These are phyloP conservation scores for Novakomyces olei DNA, from an alignment of 805 yeast genomes.

Conservation along the genomic window DNA sequence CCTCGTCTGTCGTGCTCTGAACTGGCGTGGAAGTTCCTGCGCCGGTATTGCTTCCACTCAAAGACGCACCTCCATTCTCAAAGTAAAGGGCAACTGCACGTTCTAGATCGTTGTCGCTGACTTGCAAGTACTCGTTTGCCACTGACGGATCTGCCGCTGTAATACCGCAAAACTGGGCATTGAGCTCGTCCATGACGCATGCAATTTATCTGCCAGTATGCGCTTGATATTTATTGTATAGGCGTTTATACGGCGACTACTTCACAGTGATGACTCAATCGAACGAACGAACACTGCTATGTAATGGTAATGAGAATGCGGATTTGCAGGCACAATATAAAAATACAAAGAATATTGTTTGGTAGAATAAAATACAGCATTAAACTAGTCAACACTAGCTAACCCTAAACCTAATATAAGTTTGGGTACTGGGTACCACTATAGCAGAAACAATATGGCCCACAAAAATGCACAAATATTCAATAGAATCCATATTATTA, in stretches of 20 bases:
- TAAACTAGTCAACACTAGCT: too few species aligned
- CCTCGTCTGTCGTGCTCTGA: slow-evolving; percentile 16
- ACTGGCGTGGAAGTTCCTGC: slow-evolving; percentile 13
- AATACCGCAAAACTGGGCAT: slow-evolving; percentile 61
- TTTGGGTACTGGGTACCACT: too few species aligned
- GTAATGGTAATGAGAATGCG: neutral
- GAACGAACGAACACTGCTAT: neutral
- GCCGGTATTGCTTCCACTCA: too few species aligned
- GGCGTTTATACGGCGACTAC: neutral
- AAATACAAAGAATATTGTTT: too few species aligned
- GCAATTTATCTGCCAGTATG: slow-evolving; percentile 7
- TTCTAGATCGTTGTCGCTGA: slow-evolving; percentile 58
- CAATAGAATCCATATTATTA: too few species aligned
- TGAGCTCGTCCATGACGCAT: too few species aligned
- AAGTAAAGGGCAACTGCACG: slow-evolving; percentile 65
- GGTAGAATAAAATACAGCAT: too few species aligned
- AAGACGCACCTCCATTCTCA: slow-evolving; percentile 32
- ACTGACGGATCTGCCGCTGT: slow-evolving; percentile 49
- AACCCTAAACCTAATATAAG: too few species aligned
- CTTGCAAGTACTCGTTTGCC: slow-evolving; percentile 58
- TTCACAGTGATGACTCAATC: neutral
- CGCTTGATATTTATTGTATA: neutral
- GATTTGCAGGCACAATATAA: too few species aligned
- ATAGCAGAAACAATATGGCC: too few species aligned
- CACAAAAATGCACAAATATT: too few species aligned